Evolutionary conservation across 495 filamentous ascomycete genomes (phyloP).

Genomic region (Podospora anserina): DNA sequence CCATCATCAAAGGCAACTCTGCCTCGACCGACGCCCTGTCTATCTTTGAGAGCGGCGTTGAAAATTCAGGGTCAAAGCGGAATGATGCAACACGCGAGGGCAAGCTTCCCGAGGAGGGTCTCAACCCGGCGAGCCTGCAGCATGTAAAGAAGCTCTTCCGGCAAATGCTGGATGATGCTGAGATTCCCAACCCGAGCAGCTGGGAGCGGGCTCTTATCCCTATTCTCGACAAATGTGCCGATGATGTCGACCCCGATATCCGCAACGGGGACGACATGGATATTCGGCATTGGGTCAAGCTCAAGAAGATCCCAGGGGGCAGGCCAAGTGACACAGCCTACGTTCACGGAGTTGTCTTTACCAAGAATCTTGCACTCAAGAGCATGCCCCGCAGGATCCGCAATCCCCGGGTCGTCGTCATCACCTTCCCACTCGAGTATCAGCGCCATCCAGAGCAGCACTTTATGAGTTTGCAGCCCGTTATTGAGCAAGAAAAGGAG

Average conservation of each 20-base stretch:
- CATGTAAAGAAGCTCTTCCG: slow-evolving; percentile 82
- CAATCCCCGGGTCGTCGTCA: slow-evolving; percentile 83
- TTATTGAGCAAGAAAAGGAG: slow-evolving; percentile 95
- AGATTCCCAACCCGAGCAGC: slow-evolving; percentile 64
- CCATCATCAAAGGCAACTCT: slow-evolving; percentile 39
- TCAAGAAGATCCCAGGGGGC: slow-evolving; percentile 93
- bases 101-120: slow-evolving; percentile 68
- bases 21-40: slow-evolving; percentile 43
- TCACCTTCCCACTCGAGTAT: slow-evolving; percentile 95
- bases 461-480: slow-evolving; percentile 97
- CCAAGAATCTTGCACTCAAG: slow-evolving; percentile 93
- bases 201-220: slow-evolving; percentile 94
- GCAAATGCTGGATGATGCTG: slow-evolving; percentile 74
- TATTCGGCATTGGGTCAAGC: slow-evolving; percentile 96
- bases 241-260: slow-evolving; percentile 91
- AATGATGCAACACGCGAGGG: slow-evolving; percentile 83
- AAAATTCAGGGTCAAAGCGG: slow-evolving; percentile 53
- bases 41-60: slow-evolving; percentile 34
- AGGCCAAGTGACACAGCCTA: slow-evolving; percentile 88
- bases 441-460: slow-evolving; percentile 84
- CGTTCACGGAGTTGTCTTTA: slow-evolving; percentile 93
- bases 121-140: slow-evolving; percentile 81
- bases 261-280: slow-evolving; percentile 90
- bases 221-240: slow-evolving; percentile 85
- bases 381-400: slow-evolving; percentile 86